Evolutionary conservation across 331 rosid species (phyloP).

Genomic region (Malus hybrid): DNA sequence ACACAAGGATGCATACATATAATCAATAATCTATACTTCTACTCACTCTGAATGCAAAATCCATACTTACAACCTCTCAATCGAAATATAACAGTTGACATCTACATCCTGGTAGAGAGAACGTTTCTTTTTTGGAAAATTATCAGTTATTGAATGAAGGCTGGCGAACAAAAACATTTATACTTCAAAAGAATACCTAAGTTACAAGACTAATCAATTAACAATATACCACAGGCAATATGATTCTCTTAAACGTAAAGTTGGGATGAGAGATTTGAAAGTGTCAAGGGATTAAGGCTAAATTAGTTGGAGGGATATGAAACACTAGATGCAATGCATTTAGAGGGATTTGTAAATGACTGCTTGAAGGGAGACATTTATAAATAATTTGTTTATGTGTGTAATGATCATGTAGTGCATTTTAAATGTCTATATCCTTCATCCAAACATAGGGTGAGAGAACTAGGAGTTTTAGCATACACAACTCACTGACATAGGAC

Average conservation of each 20-base stretch:
- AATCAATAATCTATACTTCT: no score
- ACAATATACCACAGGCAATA: neutral
- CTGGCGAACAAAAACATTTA: neutral
- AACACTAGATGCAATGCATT: no score
- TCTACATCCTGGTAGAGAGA: neutral
- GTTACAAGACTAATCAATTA: neutral
- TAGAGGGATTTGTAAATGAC: neutral
- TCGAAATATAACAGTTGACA: neutral
- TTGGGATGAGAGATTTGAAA: no score
- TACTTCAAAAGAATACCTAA: no score
- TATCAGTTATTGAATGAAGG: neutral
- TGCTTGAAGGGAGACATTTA: no score
- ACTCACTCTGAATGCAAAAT: no score
- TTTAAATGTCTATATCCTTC: no score
- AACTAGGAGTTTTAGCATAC: no score
- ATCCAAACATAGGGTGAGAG: no score
- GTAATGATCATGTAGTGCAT: neutral
- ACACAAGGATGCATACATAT: no score
- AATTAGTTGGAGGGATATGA: neutral
- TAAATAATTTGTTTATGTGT: no score
- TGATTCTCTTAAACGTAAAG: constrained; percentile 12
- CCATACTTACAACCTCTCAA: neutral
- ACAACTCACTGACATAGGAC: no score
- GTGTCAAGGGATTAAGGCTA: neutral
- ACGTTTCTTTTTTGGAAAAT: neutral